phyloP scores from a whole-genome alignment of 1,139 yeast species.

The Geotrichum carabidarum region DNA sequence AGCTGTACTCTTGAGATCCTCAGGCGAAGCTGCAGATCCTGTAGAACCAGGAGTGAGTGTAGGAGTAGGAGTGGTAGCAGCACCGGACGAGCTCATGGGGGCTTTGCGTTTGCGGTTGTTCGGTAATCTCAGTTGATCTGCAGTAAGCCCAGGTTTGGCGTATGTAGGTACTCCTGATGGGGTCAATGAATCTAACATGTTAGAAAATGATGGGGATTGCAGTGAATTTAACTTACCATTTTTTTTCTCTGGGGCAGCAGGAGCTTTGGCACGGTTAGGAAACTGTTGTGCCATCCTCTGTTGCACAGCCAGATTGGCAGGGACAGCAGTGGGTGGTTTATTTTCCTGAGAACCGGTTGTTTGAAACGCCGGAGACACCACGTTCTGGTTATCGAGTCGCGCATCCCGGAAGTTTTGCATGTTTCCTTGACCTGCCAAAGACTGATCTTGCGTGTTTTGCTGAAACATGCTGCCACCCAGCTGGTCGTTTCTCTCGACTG shows the following conservation, averaged over 20 bases:
- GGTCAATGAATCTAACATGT: conserved; percentile 12
- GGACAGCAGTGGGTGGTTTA: too few species aligned
- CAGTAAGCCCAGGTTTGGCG: conserved; percentile 28
- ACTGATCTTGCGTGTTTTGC: background rate
- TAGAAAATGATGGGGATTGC: background rate
- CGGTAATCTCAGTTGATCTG: conserved; percentile 34
- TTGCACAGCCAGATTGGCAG: too few species aligned
- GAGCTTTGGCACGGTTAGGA: background rate
- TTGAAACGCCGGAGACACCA: background rate
- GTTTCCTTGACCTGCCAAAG: background rate
- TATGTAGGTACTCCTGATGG: conserved; percentile 32
- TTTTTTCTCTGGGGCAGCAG: background rate
- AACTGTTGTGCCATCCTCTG: too few species aligned
- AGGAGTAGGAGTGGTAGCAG: conserved; percentile 17
- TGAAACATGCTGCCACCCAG: background rate
- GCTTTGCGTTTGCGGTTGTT: conserved; percentile 29
- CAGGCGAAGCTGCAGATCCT: conserved; percentile 12
- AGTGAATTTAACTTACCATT: background rate
- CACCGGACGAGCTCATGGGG: conserved; percentile 13
- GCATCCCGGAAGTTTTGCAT: background rate
- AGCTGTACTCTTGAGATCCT: background rate
- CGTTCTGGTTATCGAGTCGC: background rate
- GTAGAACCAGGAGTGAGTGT: background rate
- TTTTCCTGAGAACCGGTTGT: too few species aligned
- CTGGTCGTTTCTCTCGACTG: too few species aligned